Evolutionary conservation across 2,329 filamentous ascomycete species (phyloP).

Genomic region (Aspergillus sp.): DNA sequence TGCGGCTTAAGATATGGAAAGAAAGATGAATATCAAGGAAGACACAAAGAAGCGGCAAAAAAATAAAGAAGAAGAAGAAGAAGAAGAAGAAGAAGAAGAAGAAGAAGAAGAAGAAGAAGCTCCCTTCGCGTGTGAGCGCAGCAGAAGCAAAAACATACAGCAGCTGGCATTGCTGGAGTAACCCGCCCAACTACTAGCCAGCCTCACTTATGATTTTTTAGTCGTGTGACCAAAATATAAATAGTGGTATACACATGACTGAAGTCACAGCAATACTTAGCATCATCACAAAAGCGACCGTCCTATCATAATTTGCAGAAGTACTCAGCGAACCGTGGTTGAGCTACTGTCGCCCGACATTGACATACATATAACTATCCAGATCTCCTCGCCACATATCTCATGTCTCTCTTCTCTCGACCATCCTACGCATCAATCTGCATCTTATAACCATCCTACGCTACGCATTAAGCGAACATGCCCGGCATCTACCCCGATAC

Average conservation of each 20-base stretch:
- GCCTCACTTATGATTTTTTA: too few species aligned
- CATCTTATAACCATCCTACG: not conserved
- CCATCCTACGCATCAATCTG: not conserved
- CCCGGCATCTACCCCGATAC: not conserved
- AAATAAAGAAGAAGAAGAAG: too few species aligned
- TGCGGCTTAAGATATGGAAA: too few species aligned
- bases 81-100: too few species aligned
- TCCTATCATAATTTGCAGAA: not conserved
- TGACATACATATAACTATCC: not conserved
- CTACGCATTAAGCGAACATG: not conserved
- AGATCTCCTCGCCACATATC: not conserved
- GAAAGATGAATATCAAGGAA: too few species aligned
- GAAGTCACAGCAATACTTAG: not conserved
- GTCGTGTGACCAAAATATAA: too few species aligned
- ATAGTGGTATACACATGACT: not conserved
- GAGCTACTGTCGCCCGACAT: not conserved
- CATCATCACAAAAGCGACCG: not conserved
- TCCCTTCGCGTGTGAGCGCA: too few species aligned
- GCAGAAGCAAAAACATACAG: too few species aligned
- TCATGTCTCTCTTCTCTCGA: not conserved
- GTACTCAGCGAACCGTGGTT: not conserved
- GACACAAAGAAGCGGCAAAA: too few species aligned
- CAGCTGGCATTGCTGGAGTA: too few species aligned
- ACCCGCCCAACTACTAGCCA: too few species aligned
- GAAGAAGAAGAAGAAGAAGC: too few species aligned